Base-by-base conservation (phyloP, 1,284 basidiomycete genomes). In the Cerrena zonata region DNA sequence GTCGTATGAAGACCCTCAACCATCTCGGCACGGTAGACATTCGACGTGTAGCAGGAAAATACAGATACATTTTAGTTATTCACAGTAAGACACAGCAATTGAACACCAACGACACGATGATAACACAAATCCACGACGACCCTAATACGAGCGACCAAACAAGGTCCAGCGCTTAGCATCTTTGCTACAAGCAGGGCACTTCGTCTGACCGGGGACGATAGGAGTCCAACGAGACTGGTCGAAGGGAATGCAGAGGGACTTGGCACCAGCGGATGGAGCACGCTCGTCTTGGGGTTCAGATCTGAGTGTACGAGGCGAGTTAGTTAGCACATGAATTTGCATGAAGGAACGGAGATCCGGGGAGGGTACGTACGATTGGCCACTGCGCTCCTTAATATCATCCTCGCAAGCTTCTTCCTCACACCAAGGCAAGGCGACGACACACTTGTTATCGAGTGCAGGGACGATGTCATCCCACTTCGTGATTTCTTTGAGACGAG, bases 181-280 rank as follows among this genome's bases (percentile, higher is more conserved):
- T 60, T 80, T 76, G 42, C 84, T 87, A 67, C 94, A 96, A 22
- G 79, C 88, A 53, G 89, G 77, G 69, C 93, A 96, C 66, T 89
- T 91, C 12, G 87, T 89, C 70, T 89, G 81, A 50, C 90, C 84
- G 37, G 72, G 74, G 64, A 86, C 84, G 60, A 94, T 90, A 37
- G 79, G 71, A 13, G 84, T 76, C 79, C 85, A 96, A 45, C 79
- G 79, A 4, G 75, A 77, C 71, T 99, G 95, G 65, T 98, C 91
- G 66, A 95, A 95, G 15, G 96, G 95, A 74, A 99, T 98, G 62
- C 89, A 91, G 11, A 99, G 84, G 4, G 92, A 94, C 71, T 99
- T 99, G 55, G 96, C 96, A 48, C 95, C 95, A 27, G 95, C 94
- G n/a, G 92, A 95, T 0, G 95, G 96, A 19, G 94, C 94, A 30